Evolutionary conservation across 73 alveolate genomes (phyloP), one percentile per base, ranked within the genome.

Genomic region (Tetrahymena malaccensis): DNA sequence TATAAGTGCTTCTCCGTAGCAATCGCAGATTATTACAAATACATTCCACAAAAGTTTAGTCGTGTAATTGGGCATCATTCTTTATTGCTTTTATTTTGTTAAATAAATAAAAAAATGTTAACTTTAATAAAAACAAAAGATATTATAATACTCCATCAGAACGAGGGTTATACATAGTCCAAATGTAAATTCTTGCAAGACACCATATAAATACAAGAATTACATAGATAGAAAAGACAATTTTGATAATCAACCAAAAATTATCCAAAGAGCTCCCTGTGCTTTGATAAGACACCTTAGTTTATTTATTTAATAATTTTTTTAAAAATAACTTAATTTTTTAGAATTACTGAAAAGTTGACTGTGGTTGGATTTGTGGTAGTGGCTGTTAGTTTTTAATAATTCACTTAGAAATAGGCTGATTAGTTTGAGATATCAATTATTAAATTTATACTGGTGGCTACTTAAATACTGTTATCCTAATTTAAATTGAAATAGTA

Each of bases 131-230:
- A n/a, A n/a, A n/a, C n/a, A n/a, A n/a, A n/a, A n/a, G 7, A 33
- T 31, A 85, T 35, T 22, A n/a, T 34, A 13, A 38, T 58, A 38
- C 95, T 57, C 83, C 93, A 38, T 10, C 95, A 34, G 43, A 21
- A 37, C 27, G 85, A 22, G 97, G 97, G 89, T 95, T 95, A 22
- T 94, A 85, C 55, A 50, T 85, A 33, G 95, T 95, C 97, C 97
- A 95, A 27, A 95, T 58, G 55, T 95, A 89, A 31, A 95, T 27
- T 33, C 97, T 31, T 35, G 55, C 56, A 85, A 85, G 40, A 34
- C 94, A 85, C 31, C 85, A 70, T 17, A 95, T 0, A 10, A 95
- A 31, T 1, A 95, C 43, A 13, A 95, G 31, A 19, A 95, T 95
- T 34, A 43, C 43, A 31, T 50, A 85, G 21, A 95, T 95, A 43